phyloP scores from a whole-genome alignment of 2,329 filamentous ascomycete species.

The Aureobasidium mangrovei region DNA sequence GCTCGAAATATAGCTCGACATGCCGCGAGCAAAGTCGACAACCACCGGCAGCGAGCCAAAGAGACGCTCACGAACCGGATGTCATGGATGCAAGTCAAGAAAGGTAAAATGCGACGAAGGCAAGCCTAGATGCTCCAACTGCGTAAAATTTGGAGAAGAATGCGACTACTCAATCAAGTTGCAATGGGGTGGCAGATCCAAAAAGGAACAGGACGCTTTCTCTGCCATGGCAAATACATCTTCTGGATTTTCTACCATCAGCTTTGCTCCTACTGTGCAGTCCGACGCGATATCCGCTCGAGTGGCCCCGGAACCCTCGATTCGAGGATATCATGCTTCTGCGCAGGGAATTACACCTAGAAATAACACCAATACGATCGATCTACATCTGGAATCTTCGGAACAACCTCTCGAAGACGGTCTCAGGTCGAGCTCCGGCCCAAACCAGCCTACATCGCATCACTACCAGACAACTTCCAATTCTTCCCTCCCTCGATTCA shows the following conservation, averaged over 20 bases:
- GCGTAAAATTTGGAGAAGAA: conserved; percentile 58
- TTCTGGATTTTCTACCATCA: conserved; percentile 1
- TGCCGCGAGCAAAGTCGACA: conserved; percentile 59
- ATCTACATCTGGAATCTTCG: neutral
- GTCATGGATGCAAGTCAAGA: conserved; percentile 69
- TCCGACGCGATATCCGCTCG: neutral
- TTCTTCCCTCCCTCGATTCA: conserved; percentile 1
- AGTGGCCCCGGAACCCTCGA: neutral
- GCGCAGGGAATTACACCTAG: neutral
- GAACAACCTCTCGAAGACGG: neutral
- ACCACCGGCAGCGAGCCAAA: conserved; percentile 51
- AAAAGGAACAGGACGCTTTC: conserved; percentile 37
- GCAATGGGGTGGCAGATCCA: conserved; percentile 69
- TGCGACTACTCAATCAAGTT: conserved; percentile 77
- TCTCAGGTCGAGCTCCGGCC: neutral
- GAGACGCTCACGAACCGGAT: conserved; percentile 58
- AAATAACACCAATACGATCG: neutral
- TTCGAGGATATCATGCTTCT: neutral
- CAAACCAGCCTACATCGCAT: neutral
- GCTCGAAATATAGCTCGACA: conserved; percentile 23
- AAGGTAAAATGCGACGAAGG: conserved; percentile 79
- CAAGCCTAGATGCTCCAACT: conserved; percentile 64
- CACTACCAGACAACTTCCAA: neutral
- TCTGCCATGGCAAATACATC: conserved; percentile 12
- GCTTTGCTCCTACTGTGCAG: neutral